Evolutionary conservation across 116 monocot genomes (phyloP), one percentile per base, ranked within the genome.

Genomic region (Cymodocea nodosa): DNA sequence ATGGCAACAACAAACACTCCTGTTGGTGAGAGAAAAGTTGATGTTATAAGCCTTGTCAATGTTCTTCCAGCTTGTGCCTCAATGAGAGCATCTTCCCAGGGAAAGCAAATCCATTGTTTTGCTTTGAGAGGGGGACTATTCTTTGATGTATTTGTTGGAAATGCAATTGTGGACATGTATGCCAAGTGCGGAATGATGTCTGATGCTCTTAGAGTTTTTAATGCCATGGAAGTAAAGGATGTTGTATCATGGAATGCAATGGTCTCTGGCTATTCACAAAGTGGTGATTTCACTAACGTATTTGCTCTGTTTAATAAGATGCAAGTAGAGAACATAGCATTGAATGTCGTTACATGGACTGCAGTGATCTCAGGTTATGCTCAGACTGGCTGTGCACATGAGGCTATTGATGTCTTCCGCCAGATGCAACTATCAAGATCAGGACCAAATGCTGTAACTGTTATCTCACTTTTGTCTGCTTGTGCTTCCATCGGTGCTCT

Each of bases 331-430:
- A 74, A 79, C 50, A 85, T 95, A 48, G 55, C 73, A 15, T 58
- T 87, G 71, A 79, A 85, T 68, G 87, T 94, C n/a, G 81, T 94
- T 48, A 79, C 90, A 50, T 95, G 94, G 90, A 95, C 79, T 72
- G 85, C 90, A 18, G 72, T 95, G 39, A 90, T 95, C 60, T 67
- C 90, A 4, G 87, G 94, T 12, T 95, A 90, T 74, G 81, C 94
- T 34, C 94, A 95, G 67, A 78, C 66, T 20, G 90, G 86, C 1
- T 69, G 58, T 62, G 81, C 87, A 53, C 72, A 73, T 39, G 77
- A 87, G 66, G 87, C 90, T 6, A 69, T 89, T 18, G 56, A 56
- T 64, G 89, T 84, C n/a, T 90, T 94, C 44, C 74, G 85, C 13
- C 74, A 84, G 56, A 95, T 95, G 94, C 82, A 75, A 36, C 37